phyloP scores from a whole-genome alignment of 345 rosid species.

The Rhodamnia rubescens region DNA sequence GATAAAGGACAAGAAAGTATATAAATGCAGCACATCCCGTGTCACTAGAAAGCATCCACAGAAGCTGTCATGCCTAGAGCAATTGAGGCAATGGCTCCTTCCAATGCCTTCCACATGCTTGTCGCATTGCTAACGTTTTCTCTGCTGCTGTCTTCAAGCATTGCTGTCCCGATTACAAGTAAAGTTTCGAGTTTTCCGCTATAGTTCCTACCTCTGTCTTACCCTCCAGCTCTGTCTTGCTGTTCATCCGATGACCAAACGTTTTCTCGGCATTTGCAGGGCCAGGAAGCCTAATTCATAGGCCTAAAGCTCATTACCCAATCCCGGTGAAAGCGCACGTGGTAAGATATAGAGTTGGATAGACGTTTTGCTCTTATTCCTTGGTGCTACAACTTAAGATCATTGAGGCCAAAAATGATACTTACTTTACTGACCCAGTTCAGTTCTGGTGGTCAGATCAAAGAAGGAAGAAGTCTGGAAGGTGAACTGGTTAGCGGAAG shows the following conservation, averaged over 20 bases:
- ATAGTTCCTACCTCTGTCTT: neutral
- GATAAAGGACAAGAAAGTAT: neutral
- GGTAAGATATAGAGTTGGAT: neutral
- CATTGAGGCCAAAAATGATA: neutral
- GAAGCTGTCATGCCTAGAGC: neutral
- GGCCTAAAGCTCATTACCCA: slow-evolving; percentile 4
- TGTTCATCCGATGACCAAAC: neutral
- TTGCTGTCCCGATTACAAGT: slow-evolving; percentile 31
- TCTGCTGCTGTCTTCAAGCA: slow-evolving; percentile 15
- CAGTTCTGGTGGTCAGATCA: neutral
- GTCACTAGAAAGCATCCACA: neutral
- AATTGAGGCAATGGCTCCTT: slow-evolving; percentile 8
- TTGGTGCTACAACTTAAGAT: neutral
- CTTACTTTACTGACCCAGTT: neutral
- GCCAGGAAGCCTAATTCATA: slow-evolving; percentile 22
- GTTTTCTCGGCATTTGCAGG: slow-evolving; percentile 14
- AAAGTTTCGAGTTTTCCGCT: neutral
- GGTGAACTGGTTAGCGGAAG: slow-evolving; percentile 4
- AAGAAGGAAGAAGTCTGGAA: slow-evolving; percentile 5
- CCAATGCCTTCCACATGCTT: slow-evolving; percentile 10
- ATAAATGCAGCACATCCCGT: neutral
- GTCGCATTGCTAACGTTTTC: slow-evolving; percentile 20
- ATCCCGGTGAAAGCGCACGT: neutral
- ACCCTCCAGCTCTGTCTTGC: neutral
- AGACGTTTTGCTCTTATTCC: neutral